A percentile compares a stretch with the other conserved stretches of the same genome.
These are phyloP conservation scores for Grosmannia penicillata DNA, from an alignment of 2,329 filamentous ascomycete genomes.

Conservation along the genomic window DNA sequence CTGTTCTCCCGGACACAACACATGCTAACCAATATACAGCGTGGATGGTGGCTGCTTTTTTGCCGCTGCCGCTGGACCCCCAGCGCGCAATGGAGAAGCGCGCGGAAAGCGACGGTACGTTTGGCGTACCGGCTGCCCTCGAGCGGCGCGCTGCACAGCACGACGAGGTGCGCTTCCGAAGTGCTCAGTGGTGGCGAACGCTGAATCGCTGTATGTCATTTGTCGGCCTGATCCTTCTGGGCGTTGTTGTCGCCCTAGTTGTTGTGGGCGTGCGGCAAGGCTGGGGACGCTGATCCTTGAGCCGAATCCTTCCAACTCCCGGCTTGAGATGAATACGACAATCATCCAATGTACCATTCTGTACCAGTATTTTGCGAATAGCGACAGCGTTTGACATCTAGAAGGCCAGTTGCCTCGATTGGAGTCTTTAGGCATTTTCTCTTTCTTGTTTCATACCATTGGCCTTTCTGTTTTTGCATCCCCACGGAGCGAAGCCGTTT, in stretches of 20 bases:
- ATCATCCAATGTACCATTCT: too few relatives aligned
- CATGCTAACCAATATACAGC: slow-evolving; percentile 21
- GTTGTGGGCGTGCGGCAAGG: slow-evolving; percentile 35
- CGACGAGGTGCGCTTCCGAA: slow-evolving; percentile 32
- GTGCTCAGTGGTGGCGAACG: slow-evolving; percentile 43
- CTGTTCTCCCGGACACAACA: slow-evolving; percentile 6
- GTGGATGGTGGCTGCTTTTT: slow-evolving; percentile 66
- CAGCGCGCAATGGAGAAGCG: slow-evolving; percentile 34
- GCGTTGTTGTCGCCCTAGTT: slow-evolving; percentile 34
- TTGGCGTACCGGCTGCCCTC: slow-evolving; percentile 22
- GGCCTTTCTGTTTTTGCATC: neutral
- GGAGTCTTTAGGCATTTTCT: too few relatives aligned
- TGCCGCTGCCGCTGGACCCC: slow-evolving; percentile 52
- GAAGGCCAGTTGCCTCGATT: too few relatives aligned
- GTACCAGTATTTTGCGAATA: too few relatives aligned
- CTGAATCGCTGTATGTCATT: slow-evolving; percentile 45
- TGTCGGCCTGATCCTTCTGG: slow-evolving; percentile 38
- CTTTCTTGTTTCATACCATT: too few relatives aligned
- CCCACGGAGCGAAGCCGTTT: too few relatives aligned
- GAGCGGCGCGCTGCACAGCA: slow-evolving; percentile 19
- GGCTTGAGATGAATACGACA: too few relatives aligned
- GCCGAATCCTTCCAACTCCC: too few relatives aligned
- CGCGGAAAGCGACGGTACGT: slow-evolving; percentile 22
- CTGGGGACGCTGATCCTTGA: slow-evolving; percentile 22
- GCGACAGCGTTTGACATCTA: too few relatives aligned